phyloP scores from a whole-genome alignment of 139 green algal species.

The Spirogloea muscicola region DNA sequence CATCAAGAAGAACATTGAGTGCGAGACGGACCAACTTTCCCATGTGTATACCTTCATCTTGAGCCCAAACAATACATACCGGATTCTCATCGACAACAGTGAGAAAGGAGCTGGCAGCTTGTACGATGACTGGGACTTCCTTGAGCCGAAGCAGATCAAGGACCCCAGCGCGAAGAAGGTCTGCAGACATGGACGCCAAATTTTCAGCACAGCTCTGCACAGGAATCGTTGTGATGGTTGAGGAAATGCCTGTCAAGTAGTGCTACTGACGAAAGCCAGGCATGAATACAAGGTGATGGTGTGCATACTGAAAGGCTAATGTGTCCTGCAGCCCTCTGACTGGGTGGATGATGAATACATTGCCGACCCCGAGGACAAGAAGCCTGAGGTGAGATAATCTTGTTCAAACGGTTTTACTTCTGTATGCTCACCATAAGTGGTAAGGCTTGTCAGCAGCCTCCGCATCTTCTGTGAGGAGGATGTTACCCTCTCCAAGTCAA shows the following conservation, averaged over 20 bases:
- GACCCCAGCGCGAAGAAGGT: constrained; percentile 77
- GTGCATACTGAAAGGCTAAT: too few relatives aligned
- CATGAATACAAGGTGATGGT: too few relatives aligned
- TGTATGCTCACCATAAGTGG: too few relatives aligned
- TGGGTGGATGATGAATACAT: constrained; percentile 72
- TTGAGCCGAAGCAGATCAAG: constrained; percentile 74
- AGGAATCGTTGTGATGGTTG: too few relatives aligned
- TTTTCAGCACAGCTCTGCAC: too few relatives aligned
- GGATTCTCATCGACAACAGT: constrained; percentile 74
- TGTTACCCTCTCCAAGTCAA: too few relatives aligned
- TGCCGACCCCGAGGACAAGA: constrained; percentile 64
- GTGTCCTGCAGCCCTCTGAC: constrained; percentile 66
- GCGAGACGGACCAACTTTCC: constrained; percentile 53
- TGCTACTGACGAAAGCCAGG: too few relatives aligned
- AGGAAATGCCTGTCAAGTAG: too few relatives aligned
- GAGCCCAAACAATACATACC: constrained; percentile 57
- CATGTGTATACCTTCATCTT: constrained; percentile 60
- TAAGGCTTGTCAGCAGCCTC: too few relatives aligned
- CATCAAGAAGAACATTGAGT: constrained; percentile 57
- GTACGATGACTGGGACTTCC: constrained; percentile 77
- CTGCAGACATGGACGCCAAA: too few relatives aligned
- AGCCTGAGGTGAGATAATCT: constrained; percentile 59
- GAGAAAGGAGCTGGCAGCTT: constrained; percentile 58
- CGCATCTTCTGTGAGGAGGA: too few relatives aligned
- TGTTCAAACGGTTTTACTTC: too few relatives aligned